Base-by-base conservation (phyloP, 78 protist species). In the Creolimax fragrantissima region DNA sequence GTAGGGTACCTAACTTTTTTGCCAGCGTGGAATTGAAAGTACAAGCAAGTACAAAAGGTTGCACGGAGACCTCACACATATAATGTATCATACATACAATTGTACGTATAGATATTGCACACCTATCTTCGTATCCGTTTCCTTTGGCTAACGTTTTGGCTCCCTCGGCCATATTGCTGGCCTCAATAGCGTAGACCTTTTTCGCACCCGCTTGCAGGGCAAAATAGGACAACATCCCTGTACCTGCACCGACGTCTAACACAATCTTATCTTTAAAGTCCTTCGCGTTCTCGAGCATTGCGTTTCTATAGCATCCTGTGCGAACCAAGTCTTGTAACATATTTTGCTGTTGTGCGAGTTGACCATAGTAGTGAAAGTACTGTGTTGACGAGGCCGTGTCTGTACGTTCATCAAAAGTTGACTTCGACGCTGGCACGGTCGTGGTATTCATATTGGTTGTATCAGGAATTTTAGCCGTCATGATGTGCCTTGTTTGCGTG, bases 111-210 rank as follows among this genome's bases (percentile, higher is more conserved):
- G n/a, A n/a, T n/a, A n/a, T n/a, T n/a, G n/a, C n/a, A n/a, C n/a
- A n/a, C n/a, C n/a, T n/a, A 41, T 89, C 95, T 5, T 45, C 43
- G 2, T 94, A 84, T 17, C 92, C 88, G 74, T 96, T 96, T 45
- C 81, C 35, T 7, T 45, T 44, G 17, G 92, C 97, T 3, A 96
- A 85, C 42, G 43, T 17, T 45, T 81, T 89, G 5, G 96, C 92
- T 42, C 89, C 39, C 43, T 43, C 42, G 37, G 96, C 96, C 95
- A 96, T 94, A 83, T 95, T 94, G 47, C 92, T 67, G 37, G 96
- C 97, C 45, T 96, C 97, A 2, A 96, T 95, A 36, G 97, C 96
- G 74, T 92, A 95, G 3, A 96, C 97, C 90, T 88, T 85, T 5
- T 47, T 45, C 2, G 95, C 95, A 11, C 93, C 93, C 17, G 92